Percentiles rank a stretch among this genome's conserved stretches.
phyloP scores from a whole-genome alignment of 257 asterid species.

The Solanum lycopersicoides region DNA sequence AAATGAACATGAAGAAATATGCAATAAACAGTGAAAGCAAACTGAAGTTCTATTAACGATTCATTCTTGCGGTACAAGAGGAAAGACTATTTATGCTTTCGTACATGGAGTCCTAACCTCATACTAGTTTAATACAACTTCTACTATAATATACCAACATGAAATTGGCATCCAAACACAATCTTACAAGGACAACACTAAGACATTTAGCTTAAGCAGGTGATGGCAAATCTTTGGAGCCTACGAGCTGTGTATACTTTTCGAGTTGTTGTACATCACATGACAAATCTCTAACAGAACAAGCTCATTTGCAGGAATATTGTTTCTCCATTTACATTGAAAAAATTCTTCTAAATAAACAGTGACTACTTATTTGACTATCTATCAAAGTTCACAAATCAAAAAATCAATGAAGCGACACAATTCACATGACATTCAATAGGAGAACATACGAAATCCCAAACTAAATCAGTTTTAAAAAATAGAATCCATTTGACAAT shows the following conservation, averaged over 20 bases:
- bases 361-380: neutral
- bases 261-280: neutral
- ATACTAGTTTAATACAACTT: neutral
- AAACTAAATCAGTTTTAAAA: neutral
- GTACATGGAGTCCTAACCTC: neutral
- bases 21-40: neutral
- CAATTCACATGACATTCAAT: neutral
- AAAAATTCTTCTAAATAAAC: neutral
- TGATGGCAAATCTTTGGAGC: neutral
- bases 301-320: neutral
- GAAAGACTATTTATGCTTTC: neutral
- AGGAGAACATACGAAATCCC: neutral
- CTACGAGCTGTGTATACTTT: neutral
- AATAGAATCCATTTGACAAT: neutral
- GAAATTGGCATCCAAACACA: neutral
- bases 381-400: neutral
- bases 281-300: neutral
- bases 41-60: neutral
- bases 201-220: neutral
- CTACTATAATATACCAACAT: neutral
- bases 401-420: neutral
- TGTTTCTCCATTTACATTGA: neutral
- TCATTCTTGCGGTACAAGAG: neutral
- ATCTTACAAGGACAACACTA: neutral
- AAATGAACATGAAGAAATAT: neutral